Base-by-base conservation (phyloP, 2,329 filamentous ascomycete genomes). In the Xylaria sp. region DNA sequence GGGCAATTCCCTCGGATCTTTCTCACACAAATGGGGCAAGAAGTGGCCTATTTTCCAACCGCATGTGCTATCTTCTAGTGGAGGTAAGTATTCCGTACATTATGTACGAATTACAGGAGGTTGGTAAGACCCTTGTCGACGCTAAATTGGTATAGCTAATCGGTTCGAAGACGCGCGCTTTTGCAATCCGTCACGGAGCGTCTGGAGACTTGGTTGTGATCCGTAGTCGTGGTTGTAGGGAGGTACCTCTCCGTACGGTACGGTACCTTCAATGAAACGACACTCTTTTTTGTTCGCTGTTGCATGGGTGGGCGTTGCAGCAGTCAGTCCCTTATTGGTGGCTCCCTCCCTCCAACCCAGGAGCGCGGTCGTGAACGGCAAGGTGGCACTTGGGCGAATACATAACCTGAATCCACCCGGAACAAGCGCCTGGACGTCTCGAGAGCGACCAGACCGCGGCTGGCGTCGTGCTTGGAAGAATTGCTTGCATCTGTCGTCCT, bases 391-490 rank as follows among this genome's bases (percentile, higher is more conserved):
- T 55, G 51, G 23, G 50, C 51, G 52, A 60, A 52, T 30, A 16
- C 16, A 16, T 16, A 46, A 61, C 59, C 46, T 48, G 30, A 59
- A 61, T 61, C 65, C 68, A 68, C 69, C 69, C 57, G 55, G 63
- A 58, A n/a, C 54, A 55, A 66, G 49, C 63, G 69, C 46, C 49
- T 11, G 13, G 47, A 19, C 30, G 16, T 51, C 56, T 35, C 52
- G 13, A 42, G 18, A 11, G 11, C 18, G 23, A 42, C 56, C 13
- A 50, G 42, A 51, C 53, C 46, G 57, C 50, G 44, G 60, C 55
- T 60, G 56, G 58, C 61, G 44, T 52, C 47, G 42, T 39, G 34
- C 23, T 30, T 30, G 5, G 23, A 19, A 30, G 42, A 47, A 35
- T 55, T 54, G 52, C 34, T 55, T 19, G 50, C 49, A 16, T 52